Evolutionary conservation across 1,284 basidiomycete species (phyloP), one percentile per base, ranked within the genome.

Genomic region (Cryptococcus floricola): DNA sequence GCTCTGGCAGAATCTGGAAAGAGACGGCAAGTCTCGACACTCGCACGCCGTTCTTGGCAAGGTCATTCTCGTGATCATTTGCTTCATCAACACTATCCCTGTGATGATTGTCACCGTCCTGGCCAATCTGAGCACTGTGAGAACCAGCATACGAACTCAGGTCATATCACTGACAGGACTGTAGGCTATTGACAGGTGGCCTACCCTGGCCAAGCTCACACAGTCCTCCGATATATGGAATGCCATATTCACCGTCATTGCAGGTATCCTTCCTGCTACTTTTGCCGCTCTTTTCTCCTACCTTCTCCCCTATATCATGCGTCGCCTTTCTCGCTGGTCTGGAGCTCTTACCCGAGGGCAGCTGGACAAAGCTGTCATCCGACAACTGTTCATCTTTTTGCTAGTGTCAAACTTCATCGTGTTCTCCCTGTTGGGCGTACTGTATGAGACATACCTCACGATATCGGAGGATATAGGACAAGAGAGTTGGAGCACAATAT

Each of bases 371-470:
- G 59, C 64, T 49, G 67, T 69, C 39, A 64, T 69, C 8, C 50
- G 62, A 27, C 65, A 67, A 43, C 57, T 70, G 12, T 72, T 69
- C 54, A 49, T 62, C 18, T 72, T 70, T 41, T 50, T 62, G 14
- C 50, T 72, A 18, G 68, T 70, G 4, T 70, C 64, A 10, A 68
- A 68, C 43, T 71, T 71, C 49, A 49, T 72, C 25, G 56, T 72
- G 44, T 72, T 72, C 52, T 68, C 68, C 1, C 53, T 68, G 23
- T 39, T 72, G 13, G 67, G 67, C 4, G 61, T 72, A 5, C 37
- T 67, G 2, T 72, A 69, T 50, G 65, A 67, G 43, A 60, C 66
- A 3, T 67, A 62, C 39, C 52, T 65, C n/a, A 62, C 56, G 1
- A 57, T 72, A 18, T 41, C 58, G n/a, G 50, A 55, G 19, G 52